phyloP scores from a whole-genome alignment of 2,329 filamentous ascomycete species.

The Penicillium psychrosexuale region DNA sequence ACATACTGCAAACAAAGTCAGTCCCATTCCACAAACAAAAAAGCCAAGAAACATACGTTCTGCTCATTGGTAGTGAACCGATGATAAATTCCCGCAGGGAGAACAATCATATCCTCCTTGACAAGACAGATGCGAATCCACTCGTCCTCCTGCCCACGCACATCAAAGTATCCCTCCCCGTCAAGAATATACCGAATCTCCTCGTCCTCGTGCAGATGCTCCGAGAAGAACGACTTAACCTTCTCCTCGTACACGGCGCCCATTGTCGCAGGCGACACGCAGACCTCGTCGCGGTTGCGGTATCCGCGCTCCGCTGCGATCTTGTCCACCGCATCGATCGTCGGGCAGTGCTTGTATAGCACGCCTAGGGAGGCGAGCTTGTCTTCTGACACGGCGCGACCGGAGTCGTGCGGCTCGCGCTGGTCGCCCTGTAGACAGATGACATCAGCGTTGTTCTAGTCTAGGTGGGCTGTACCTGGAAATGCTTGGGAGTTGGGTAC shows the following conservation, averaged over 20 bases:
- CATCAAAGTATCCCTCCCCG: conserved; percentile 89
- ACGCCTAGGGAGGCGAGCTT: conserved; percentile 76
- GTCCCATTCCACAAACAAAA: conserved; percentile 1
- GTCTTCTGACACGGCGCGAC: conserved; percentile 60
- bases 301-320: conserved; percentile 76
- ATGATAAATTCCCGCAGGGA: conserved; percentile 95
- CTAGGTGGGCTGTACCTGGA: conserved; percentile 1
- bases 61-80: conserved; percentile 90
- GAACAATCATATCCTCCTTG: conserved; percentile 85
- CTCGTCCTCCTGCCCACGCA: conserved; percentile 73
- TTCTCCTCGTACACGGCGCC: conserved; percentile 87
- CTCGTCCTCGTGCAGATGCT: conserved; percentile 97
- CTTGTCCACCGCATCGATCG: conserved; percentile 65
- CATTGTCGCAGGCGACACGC: conserved; percentile 80
- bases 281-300: conserved; percentile 92
- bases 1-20: conserved; percentile 65
- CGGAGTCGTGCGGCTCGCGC: conserved; percentile 84
- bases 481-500: background rate
- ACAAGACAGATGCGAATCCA: conserved; percentile 86
- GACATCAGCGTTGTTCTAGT: conserved; percentile 7
- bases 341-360: conserved; percentile 67
- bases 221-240: conserved; percentile 87
- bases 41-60: conserved; percentile 63
- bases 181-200: conserved; percentile 94
- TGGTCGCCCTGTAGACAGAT: conserved; percentile 72